A percentile compares a stretch with the other conserved stretches of the same genome.
phyloP scores from a whole-genome alignment of 2,329 filamentous ascomycete genomes.

The Emmonsiellopsis sp. region DNA sequence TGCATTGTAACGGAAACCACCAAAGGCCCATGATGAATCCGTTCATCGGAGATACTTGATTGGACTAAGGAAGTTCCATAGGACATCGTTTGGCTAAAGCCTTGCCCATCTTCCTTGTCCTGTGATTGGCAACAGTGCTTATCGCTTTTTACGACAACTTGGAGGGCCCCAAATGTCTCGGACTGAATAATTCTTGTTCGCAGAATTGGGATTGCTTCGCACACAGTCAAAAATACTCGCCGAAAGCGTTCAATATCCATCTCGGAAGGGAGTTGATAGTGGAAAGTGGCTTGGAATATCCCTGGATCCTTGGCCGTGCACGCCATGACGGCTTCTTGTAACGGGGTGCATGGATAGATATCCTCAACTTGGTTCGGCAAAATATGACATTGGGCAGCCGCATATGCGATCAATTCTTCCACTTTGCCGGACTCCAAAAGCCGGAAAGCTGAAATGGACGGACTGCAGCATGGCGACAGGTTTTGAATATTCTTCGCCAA shows the following conservation, averaged over 20 bases:
- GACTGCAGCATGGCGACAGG: background rate
- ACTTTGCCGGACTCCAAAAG: background rate
- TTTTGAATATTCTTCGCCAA: background rate
- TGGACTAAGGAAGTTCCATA: conserved; percentile 9
- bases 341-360: conserved; percentile 28
- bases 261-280: conserved; percentile 19
- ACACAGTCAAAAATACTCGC: conserved; percentile 29
- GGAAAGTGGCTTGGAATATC: conserved; percentile 31
- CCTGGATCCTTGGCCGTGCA: conserved; percentile 27
- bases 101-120: background rate
- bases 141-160: conserved; percentile 17
- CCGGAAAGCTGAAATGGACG: background rate
- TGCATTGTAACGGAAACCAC: conserved; percentile 31
- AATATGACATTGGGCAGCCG: conserved; percentile 5
- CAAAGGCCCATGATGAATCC: conserved; percentile 1
- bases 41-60: background rate
- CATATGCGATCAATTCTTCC: background rate
- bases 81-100: conserved; percentile 3
- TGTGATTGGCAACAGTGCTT: background rate
- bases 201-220: conserved; percentile 27
- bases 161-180: conserved; percentile 13
- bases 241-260: conserved; percentile 27
- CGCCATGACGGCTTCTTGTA: conserved; percentile 33
- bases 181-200: conserved; percentile 26
- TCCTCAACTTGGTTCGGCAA: conserved; percentile 21